phyloP scores from a whole-genome alignment of 164 flowering plant genomes.

The Nymphaea colorata region DNA sequence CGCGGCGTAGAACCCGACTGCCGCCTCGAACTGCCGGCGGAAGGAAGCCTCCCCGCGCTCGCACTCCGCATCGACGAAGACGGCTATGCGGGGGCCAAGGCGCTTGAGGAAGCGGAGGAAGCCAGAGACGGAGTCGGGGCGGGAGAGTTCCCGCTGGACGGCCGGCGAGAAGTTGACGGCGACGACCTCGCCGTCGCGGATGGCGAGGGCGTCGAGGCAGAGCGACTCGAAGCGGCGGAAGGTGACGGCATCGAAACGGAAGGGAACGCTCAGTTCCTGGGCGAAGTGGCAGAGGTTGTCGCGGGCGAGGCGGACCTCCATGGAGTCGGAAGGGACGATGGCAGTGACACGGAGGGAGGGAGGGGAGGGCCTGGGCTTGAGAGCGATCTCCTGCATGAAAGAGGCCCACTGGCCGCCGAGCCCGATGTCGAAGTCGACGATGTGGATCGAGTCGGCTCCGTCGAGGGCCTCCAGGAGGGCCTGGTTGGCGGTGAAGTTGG shows the following conservation, averaged over 20 bases:
- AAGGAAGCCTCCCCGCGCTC: slow-evolving; percentile 15
- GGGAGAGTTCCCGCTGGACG: slow-evolving; percentile 34
- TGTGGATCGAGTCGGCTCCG: slow-evolving; percentile 38
- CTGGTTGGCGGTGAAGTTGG: slow-evolving; percentile 80
- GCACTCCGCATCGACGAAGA: slow-evolving; percentile 55
- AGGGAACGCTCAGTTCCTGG: slow-evolving; percentile 40
- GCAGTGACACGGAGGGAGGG: slow-evolving; percentile 56
- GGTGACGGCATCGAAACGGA: slow-evolving; percentile 49
- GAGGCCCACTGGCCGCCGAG: slow-evolving; percentile 90
- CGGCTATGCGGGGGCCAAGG: slow-evolving; percentile 39
- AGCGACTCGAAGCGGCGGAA: slow-evolving; percentile 34
- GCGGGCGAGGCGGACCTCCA: slow-evolving; percentile 40
- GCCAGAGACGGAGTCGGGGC: slow-evolving; percentile 13
- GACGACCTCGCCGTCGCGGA: slow-evolving; percentile 46
- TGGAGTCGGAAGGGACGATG: slow-evolving; percentile 43
- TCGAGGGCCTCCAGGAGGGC: slow-evolving; percentile 69
- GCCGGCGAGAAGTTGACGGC: slow-evolving; percentile 51
- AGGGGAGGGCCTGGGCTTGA: slow-evolving; percentile 21
- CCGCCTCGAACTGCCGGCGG: slow-evolving; percentile 27
- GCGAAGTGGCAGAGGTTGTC: slow-evolving; percentile 71
- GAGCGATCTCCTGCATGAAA: slow-evolving; percentile 58
- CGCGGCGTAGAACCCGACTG: slow-evolving; percentile 60
- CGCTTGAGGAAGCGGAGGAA: slow-evolving; percentile 45
- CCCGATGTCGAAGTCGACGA: slow-evolving; percentile 80
- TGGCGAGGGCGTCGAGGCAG: slow-evolving; percentile 39